Evolutionary conservation across 345 rosid species (phyloP).

Genomic region (Nephelium lappaceum): DNA sequence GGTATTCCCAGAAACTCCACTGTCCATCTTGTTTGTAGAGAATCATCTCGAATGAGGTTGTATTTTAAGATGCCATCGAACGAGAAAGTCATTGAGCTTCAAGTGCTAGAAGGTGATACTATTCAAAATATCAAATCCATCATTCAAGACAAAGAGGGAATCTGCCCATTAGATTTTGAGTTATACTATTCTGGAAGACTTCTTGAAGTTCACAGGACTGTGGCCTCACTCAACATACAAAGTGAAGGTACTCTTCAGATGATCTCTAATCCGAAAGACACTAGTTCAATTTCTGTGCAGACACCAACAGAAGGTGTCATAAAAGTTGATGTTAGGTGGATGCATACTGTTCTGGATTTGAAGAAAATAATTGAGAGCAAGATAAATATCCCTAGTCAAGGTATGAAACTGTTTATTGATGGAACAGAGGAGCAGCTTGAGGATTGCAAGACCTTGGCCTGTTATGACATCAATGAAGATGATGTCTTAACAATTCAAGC

Average conservation of each 20-base stretch:
- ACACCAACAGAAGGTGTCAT: background rate
- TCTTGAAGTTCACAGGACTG: background rate
- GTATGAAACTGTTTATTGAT: background rate
- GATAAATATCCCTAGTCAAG: background rate
- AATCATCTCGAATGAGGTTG: background rate
- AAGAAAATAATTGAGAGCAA: background rate
- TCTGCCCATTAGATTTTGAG: background rate
- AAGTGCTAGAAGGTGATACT: background rate
- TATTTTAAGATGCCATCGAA: background rate
- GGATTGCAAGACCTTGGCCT: background rate
- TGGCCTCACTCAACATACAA: background rate
- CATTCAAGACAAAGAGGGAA: background rate
- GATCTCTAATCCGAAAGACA: background rate
- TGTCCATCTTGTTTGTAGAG: background rate
- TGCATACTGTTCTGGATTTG: background rate
- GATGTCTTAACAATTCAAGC: background rate
- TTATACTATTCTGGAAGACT: background rate
- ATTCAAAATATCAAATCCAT: background rate
- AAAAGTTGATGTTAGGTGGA: background rate
- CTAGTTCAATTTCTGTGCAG: background rate
- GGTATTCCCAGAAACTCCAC: background rate
- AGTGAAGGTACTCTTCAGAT: background rate
- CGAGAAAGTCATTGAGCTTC: background rate
- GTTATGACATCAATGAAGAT: background rate
- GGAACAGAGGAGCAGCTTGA: background rate